Conservation (phyloP, 2,329 filamentous ascomycete genomes). For the Malbranchea zuffiana region DNA sequence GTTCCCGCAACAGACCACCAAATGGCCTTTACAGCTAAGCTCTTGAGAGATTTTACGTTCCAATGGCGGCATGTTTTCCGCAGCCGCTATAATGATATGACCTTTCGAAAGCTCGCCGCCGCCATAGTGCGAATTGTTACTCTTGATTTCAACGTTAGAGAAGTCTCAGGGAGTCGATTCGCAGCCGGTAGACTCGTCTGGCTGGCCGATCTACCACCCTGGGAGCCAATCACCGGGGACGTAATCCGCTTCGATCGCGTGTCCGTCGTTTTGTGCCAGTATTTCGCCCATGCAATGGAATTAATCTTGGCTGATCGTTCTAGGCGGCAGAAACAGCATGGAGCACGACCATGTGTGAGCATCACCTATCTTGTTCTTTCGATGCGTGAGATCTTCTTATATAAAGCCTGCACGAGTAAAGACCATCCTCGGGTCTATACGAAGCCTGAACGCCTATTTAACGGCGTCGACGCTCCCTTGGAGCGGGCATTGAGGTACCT, state of each 20-base stretch:
- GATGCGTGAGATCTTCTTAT: conserved; percentile 15
- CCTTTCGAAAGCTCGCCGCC: conserved; percentile 10
- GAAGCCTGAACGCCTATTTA: conserved; percentile 15
- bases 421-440: conserved; percentile 12
- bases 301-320: conserved; percentile 13
- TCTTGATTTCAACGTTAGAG: conserved; percentile 8
- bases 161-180: not conserved
- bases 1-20: not conserved
- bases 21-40: conserved; percentile 2
- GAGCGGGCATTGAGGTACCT: conserved; percentile 15
- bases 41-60: conserved; percentile 10
- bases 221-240: conserved; percentile 6
- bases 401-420: conserved; percentile 11
- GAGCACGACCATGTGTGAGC: not conserved
- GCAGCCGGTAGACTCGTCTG: conserved; percentile 2
- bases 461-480: conserved; percentile 15
- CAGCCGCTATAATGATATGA: conserved; percentile 9
- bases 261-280: conserved; percentile 6
- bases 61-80: conserved; percentile 13
- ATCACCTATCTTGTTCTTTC: conserved; percentile 18
- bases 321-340: conserved; percentile 2
- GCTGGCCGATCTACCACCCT: conserved; percentile 6
- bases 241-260: conserved; percentile 5
- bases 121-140: conserved; percentile 11
- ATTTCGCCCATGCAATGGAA: conserved; percentile 3